Conservation (phyloP, 2,329 filamentous ascomycete species). For the Camillea tinctor region DNA sequence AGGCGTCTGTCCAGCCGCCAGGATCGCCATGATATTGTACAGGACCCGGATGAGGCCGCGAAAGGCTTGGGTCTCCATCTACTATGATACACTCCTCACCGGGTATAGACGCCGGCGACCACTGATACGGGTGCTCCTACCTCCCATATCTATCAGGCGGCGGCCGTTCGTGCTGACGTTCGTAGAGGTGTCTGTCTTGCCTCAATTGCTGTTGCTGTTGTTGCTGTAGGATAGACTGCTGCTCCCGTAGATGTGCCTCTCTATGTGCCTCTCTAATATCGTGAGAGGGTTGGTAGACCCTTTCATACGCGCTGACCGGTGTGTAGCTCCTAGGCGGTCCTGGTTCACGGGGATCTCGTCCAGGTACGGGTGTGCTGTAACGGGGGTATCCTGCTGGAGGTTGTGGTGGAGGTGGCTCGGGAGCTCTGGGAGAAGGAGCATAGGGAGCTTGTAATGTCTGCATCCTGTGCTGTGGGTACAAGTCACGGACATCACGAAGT, state of each 20-base stretch:
- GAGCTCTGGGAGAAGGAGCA: constrained; percentile 39
- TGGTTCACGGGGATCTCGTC: constrained; percentile 42
- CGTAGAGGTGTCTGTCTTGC: constrained; percentile 42
- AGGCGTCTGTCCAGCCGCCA: neutral
- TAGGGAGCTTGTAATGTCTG: constrained; percentile 35
- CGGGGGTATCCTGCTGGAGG: constrained; percentile 40
- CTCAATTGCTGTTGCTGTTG: constrained; percentile 43
- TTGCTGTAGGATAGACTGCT: constrained; percentile 38
- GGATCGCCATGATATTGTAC: neutral
- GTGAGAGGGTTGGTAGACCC: constrained; percentile 38
- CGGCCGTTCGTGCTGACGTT: no score
- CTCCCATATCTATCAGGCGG: constrained; percentile 46
- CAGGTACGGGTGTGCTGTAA: constrained; percentile 44
- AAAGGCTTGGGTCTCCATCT: neutral
- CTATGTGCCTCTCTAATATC: constrained; percentile 39
- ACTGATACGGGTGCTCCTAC: constrained; percentile 24
- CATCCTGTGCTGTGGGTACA: constrained; percentile 30
- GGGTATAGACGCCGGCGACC: neutral
- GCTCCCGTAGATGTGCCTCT: constrained; percentile 40
- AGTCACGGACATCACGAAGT: constrained; percentile 28
- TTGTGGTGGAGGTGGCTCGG: constrained; percentile 43
- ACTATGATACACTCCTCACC: neutral
- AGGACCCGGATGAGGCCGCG: neutral
- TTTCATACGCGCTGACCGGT: constrained; percentile 42
- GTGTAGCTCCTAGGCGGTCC: constrained; percentile 46